These are phyloP conservation scores for Ambrosia hybrid DNA, from an alignment of 140 eudicot genomes.

Conservation along the genomic window DNA sequence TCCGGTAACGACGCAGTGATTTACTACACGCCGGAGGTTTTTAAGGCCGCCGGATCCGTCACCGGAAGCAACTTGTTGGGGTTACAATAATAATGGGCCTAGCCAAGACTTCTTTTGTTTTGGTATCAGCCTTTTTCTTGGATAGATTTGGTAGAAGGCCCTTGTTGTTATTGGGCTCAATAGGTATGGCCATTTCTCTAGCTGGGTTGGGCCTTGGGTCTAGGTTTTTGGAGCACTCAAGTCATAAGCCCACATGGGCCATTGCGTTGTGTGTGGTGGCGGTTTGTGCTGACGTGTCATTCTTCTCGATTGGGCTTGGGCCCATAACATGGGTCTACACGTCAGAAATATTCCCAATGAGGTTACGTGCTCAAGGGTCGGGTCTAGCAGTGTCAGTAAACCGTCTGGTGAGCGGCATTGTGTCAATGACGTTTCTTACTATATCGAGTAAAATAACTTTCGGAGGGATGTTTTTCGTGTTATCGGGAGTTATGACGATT, in stretches of 20 bases:
- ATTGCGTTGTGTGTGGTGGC: constrained; percentile 58
- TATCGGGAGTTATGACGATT: constrained; percentile 54
- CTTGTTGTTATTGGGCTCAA: constrained; percentile 62
- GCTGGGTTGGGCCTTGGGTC: constrained; percentile 69
- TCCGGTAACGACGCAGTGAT: constrained; percentile 89
- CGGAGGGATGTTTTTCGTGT: constrained; percentile 67
- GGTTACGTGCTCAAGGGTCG: constrained; percentile 81
- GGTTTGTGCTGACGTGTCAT: constrained; percentile 75
- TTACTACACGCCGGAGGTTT: constrained; percentile 78
- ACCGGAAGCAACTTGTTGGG: constrained; percentile 45
- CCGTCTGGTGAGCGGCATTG: constrained; percentile 74
- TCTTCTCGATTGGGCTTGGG: constrained; percentile 84
- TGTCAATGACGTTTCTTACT: constrained; percentile 74
- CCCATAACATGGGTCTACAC: constrained; percentile 94
- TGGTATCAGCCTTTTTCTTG: constrained; percentile 64
- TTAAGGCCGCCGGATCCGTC: constrained; percentile 61
- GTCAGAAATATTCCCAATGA: constrained; percentile 72
- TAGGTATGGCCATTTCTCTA: constrained; percentile 59
- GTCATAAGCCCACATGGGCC: constrained; percentile 71
- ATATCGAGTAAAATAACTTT: constrained; percentile 53
- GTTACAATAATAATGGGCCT: constrained; percentile 81
- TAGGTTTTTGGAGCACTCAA: constrained; percentile 45
- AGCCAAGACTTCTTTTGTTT: constrained; percentile 57
- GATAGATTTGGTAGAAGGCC: constrained; percentile 80
- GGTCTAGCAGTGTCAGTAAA: constrained; percentile 74